Percentiles rank a stretch among this genome's conserved stretches.
phyloP scores from a whole-genome alignment of 768 basidiomycete species.

The Cantharellus anzutake region DNA sequence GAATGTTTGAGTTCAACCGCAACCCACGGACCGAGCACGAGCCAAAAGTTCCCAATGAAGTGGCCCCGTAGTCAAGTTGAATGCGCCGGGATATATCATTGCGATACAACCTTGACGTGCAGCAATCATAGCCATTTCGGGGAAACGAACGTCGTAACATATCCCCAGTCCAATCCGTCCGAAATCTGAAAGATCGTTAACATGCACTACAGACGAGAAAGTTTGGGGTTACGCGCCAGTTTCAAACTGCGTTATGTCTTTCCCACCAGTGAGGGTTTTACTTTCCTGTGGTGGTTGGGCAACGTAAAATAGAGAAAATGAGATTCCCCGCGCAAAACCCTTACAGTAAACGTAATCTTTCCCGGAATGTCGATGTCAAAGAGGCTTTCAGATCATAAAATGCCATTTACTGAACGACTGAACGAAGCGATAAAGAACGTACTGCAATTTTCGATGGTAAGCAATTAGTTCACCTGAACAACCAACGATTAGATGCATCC shows the following conservation, averaged over 20 bases:
- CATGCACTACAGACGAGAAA: background rate
- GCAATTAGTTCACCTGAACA: constrained; percentile 61
- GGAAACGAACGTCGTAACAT: constrained; percentile 91
- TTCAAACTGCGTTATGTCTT: constrained; percentile 57
- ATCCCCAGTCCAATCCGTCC: constrained; percentile 93
- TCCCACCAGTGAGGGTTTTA: constrained; percentile 67
- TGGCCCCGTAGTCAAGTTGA: constrained; percentile 90
- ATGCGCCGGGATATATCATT: constrained; percentile 84
- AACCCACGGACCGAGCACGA: constrained; percentile 43
- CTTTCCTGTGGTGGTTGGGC: constrained; percentile 41
- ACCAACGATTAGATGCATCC: constrained; percentile 2
- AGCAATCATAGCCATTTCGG: constrained; percentile 80
- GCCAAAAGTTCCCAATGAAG: constrained; percentile 91
- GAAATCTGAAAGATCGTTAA: constrained; percentile 39
- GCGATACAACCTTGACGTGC: constrained; percentile 82
- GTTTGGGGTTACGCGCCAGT: constrained; percentile 34
- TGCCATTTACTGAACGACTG: background rate
- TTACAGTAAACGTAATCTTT: constrained; percentile 73
- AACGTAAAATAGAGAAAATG: background rate
- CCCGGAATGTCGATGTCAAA: constrained; percentile 97
- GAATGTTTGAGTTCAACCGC: background rate
- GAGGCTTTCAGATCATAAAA: constrained; percentile 18
- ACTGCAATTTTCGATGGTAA: constrained; percentile 79
- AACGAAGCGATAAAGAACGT: background rate
- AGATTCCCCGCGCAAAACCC: background rate